Conservation (phyloP, 2,329 filamentous ascomycete species). For the Neofusicoccum parvum region DNA sequence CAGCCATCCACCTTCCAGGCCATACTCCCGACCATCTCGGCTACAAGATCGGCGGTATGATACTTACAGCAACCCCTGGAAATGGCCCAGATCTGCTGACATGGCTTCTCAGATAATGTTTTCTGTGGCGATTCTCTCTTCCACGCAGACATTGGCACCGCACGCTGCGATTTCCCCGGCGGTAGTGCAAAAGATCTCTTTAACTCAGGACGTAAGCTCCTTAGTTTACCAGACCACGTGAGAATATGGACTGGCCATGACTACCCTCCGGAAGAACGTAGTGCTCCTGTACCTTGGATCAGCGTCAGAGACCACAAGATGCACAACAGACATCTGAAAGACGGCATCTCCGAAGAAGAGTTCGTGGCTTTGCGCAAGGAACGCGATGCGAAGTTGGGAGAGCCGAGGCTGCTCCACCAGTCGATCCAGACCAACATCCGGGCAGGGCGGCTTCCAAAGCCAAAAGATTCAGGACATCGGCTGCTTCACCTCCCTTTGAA, state of each 20-base stretch:
- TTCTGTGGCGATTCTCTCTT: constrained; percentile 34
- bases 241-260: constrained; percentile 41
- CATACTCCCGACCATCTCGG: constrained; percentile 63
- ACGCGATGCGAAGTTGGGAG: constrained; percentile 34
- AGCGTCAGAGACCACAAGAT: constrained; percentile 39
- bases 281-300: constrained; percentile 32
- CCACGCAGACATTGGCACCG: constrained; percentile 32
- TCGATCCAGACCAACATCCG: constrained; percentile 45
- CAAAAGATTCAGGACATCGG: constrained; percentile 15
- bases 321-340: constrained; percentile 39
- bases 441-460: constrained; percentile 37
- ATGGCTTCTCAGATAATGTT: constrained; percentile 30
- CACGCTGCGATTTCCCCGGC: constrained; percentile 31
- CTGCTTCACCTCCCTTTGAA: constrained; percentile 59
- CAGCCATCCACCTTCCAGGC: constrained; percentile 57
- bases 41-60: constrained; percentile 52
- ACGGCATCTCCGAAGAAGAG: constrained; percentile 30
- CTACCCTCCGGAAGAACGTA: constrained; percentile 32
- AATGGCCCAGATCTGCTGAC: background rate
- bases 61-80: background rate
- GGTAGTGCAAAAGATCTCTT: constrained; percentile 31
- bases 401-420: constrained; percentile 40
- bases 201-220: constrained; percentile 31
- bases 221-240: constrained; percentile 31
- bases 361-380: constrained; percentile 38